phyloP scores from a whole-genome alignment of 2,329 filamentous ascomycete genomes.

The Coleophoma cylindrospora region DNA sequence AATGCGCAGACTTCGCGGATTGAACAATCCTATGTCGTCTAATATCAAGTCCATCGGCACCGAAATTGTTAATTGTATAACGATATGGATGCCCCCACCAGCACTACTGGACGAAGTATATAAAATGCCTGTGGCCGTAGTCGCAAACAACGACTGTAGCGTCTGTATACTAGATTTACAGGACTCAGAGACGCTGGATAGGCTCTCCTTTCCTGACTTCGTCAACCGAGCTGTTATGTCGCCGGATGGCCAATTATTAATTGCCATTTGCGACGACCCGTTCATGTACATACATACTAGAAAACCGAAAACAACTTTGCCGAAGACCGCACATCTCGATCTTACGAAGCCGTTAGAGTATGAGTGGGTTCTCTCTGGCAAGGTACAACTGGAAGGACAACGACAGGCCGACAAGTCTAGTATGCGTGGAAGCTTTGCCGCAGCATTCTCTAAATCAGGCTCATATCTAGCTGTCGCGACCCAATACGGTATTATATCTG shows the following conservation, averaged over 20 bases:
- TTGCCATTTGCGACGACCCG: constrained; percentile 84
- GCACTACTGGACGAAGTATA: constrained; percentile 35
- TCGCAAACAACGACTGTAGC: constrained; percentile 89
- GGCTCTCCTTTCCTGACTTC: constrained; percentile 71
- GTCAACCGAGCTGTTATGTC: constrained; percentile 96
- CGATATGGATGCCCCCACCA: constrained; percentile 52
- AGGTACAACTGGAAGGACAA: constrained; percentile 54
- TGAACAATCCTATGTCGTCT: constrained; percentile 26
- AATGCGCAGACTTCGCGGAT: constrained; percentile 11
- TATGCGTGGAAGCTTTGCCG: constrained; percentile 68
- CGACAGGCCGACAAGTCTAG: constrained; percentile 47
- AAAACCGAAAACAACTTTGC: constrained; percentile 11
- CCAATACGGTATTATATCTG: constrained; percentile 73
- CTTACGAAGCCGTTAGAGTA: constrained; percentile 26
- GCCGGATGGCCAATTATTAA: constrained; percentile 74
- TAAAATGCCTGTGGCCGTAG: constrained; percentile 54
- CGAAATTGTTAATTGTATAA: constrained; percentile 63
- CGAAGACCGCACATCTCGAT: constrained; percentile 13
- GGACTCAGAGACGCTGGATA: constrained; percentile 62
- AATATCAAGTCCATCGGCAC: constrained; percentile 50
- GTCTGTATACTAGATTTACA: constrained; percentile 78
- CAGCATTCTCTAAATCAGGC: constrained; percentile 70
- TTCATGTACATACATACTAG: constrained; percentile 78
- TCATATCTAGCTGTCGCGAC: constrained; percentile 71
- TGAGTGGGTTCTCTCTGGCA: constrained; percentile 46